A percentile compares a stretch with the other conserved stretches of the same genome.
phyloP scores from a whole-genome alignment of 306 rosid genomes.

The Trichosanthes truncata region DNA sequence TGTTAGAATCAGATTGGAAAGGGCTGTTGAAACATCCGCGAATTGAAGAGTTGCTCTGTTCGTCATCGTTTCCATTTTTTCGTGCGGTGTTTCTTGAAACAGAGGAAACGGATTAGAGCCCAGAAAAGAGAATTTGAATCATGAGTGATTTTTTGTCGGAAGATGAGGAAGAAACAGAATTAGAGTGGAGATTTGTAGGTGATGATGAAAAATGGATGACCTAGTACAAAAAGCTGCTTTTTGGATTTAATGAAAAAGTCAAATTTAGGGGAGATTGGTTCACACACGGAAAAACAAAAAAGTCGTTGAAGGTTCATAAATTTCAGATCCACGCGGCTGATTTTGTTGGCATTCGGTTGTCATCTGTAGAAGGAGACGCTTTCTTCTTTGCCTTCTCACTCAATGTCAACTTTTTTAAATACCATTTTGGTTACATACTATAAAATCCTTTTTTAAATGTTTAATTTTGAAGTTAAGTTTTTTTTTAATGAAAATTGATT shows the following conservation, averaged over 20 bases:
- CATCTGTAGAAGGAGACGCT: background rate
- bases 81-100: background rate
- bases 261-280: background rate
- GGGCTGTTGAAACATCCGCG: conserved; percentile 2
- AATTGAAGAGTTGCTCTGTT: conserved; percentile 17
- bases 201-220: background rate
- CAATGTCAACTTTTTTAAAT: background rate
- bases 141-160: background rate
- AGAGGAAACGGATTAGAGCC: background rate
- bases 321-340: conserved; percentile 5
- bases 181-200: background rate
- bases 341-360: background rate
- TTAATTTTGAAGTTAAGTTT: too few relatives aligned
- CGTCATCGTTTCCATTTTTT: conserved; percentile 26
- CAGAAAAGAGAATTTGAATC: background rate
- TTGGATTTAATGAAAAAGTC: conserved; percentile 5
- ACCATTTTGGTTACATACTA: too few relatives aligned
- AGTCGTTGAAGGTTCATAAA: background rate
- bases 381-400: background rate
- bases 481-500: too few relatives aligned
- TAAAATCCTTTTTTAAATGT: too few relatives aligned
- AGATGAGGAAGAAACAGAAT: background rate
- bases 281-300: background rate
- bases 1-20: conserved; percentile 32
- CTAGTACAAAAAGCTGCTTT: background rate